Percentiles rank a stretch among this genome's conserved stretches.
Conservation (phyloP, 1,139 yeast genomes). For the Kurtzmaniella quercitrusa region DNA sequence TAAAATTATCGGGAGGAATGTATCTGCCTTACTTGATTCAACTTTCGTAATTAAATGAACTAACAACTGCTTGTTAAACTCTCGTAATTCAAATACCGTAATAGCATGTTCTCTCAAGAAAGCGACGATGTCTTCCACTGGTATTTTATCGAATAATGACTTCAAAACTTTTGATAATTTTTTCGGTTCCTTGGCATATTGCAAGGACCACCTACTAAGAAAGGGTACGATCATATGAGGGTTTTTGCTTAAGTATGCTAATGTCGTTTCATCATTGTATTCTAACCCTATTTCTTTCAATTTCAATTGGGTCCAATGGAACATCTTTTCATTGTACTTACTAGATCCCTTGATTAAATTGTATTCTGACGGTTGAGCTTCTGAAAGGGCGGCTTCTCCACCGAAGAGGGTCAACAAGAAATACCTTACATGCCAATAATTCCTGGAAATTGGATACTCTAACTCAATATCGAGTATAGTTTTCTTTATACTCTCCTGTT, state of each 20-base stretch:
- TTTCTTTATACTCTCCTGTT: conserved; percentile 16
- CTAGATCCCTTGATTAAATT: background rate
- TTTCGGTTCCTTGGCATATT: conserved; percentile 32
- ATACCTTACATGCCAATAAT: conserved; percentile 45
- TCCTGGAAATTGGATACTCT: conserved; percentile 10
- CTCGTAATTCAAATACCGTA: conserved; percentile 43
- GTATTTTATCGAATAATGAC: conserved; percentile 9
- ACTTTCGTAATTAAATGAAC: conserved; percentile 11
- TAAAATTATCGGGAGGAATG: conserved; percentile 12
- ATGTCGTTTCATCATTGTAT: background rate
- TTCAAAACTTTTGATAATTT: conserved; percentile 12
- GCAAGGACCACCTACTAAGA: conserved; percentile 54
- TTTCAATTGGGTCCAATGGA: background rate
- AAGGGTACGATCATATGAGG: conserved; percentile 9
- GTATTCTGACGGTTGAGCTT: conserved; percentile 4
- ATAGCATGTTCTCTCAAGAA: conserved; percentile 16
- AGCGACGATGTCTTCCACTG: conserved; percentile 12
- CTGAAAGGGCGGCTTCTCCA: conserved; percentile 16
- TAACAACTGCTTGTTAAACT: conserved; percentile 24
- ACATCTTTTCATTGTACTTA: background rate
- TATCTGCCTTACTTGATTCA: background rate
- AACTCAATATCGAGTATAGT: conserved; percentile 10
- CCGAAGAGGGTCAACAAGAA: conserved; percentile 48
- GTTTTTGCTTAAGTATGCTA: background rate
- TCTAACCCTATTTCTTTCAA: background rate